Conservation (phyloP, 371 early-diverging fungal species). For the Mucor ambiguus region DNA sequence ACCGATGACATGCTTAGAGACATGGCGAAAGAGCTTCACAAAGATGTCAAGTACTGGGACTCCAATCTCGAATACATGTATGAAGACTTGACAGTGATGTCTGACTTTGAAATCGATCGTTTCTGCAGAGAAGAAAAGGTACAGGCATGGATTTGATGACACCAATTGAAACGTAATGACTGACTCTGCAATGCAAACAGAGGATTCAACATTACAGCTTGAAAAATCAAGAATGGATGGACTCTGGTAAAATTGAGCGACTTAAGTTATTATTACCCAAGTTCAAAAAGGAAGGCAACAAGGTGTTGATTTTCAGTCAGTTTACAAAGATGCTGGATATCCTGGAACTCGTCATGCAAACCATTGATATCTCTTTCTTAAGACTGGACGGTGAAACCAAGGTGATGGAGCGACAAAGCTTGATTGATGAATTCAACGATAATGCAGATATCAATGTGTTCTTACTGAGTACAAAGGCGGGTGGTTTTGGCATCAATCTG, state of each 20-base stretch:
- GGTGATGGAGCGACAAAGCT: slow-evolving; percentile 67
- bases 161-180: neutral
- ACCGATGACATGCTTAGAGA: slow-evolving; percentile 50
- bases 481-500: slow-evolving; percentile 92
- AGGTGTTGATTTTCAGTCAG: slow-evolving; percentile 82
- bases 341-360: slow-evolving; percentile 54
- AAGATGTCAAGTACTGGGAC: slow-evolving; percentile 60
- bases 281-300: slow-evolving; percentile 50
- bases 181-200: slow-evolving; percentile 15
- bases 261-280: slow-evolving; percentile 64
- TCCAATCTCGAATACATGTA: slow-evolving; percentile 72
- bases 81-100: slow-evolving; percentile 87
- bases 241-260: slow-evolving; percentile 75
- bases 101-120: slow-evolving; percentile 83
- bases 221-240: slow-evolving; percentile 66
- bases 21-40: slow-evolving; percentile 70
- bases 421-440: slow-evolving; percentile 83
- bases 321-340: slow-evolving; percentile 76
- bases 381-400: slow-evolving; percentile 72
- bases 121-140: slow-evolving; percentile 69
- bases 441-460: slow-evolving; percentile 69
- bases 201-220: slow-evolving; percentile 58
- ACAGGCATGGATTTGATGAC: neutral
- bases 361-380: slow-evolving; percentile 51
- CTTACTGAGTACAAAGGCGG: slow-evolving; percentile 90